phyloP scores from a whole-genome alignment of 805 yeast species.

The Zygoascus flipseniorum region DNA sequence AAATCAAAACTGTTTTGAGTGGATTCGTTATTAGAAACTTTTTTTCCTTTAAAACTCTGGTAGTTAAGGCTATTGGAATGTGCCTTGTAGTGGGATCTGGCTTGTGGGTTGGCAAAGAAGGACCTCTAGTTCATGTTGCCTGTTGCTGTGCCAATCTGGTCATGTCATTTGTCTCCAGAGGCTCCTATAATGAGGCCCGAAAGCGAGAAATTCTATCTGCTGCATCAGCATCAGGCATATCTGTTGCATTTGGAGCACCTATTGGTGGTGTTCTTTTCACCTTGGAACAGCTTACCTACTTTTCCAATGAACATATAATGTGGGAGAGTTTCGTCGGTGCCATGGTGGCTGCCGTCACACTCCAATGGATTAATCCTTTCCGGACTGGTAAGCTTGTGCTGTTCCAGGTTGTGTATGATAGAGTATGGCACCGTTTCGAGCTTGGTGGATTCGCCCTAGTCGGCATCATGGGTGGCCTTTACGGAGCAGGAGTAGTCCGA shows the following conservation, averaged over 20 bases:
- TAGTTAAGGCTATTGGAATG: slow-evolving; percentile 50
- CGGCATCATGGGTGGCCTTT: slow-evolving; percentile 62
- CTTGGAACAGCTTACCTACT: slow-evolving; percentile 58
- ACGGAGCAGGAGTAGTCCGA: slow-evolving; percentile 47
- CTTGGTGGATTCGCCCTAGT: slow-evolving; percentile 61
- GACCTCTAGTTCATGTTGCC: slow-evolving; percentile 76
- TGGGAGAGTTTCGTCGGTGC: slow-evolving; percentile 83
- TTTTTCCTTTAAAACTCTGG: slow-evolving; percentile 43
- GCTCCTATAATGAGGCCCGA: slow-evolving; percentile 45
- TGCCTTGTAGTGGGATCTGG: slow-evolving; percentile 66
- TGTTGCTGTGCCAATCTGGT: slow-evolving; percentile 45
- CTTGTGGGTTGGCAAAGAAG: slow-evolving; percentile 78
- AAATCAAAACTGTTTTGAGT: slow-evolving; percentile 56
- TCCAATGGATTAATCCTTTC: slow-evolving; percentile 45
- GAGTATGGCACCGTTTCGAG: slow-evolving; percentile 67
- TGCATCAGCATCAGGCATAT: slow-evolving; percentile 75
- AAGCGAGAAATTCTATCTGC: slow-evolving; percentile 60
- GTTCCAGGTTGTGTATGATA: slow-evolving; percentile 57
- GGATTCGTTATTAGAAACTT: slow-evolving; percentile 53
- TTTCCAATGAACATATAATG: slow-evolving; percentile 55
- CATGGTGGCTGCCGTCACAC: slow-evolving; percentile 56
- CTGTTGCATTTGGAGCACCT: slow-evolving; percentile 81
- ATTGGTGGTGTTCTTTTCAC: slow-evolving; percentile 82
- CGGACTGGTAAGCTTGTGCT: slow-evolving; percentile 46
- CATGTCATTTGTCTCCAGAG: slow-evolving; percentile 14